A percentile compares a stretch with the other conserved stretches of the same genome.
Conservation (phyloP, 2,329 filamentous ascomycete genomes). For the Beauveria scarabaeidicola region DNA sequence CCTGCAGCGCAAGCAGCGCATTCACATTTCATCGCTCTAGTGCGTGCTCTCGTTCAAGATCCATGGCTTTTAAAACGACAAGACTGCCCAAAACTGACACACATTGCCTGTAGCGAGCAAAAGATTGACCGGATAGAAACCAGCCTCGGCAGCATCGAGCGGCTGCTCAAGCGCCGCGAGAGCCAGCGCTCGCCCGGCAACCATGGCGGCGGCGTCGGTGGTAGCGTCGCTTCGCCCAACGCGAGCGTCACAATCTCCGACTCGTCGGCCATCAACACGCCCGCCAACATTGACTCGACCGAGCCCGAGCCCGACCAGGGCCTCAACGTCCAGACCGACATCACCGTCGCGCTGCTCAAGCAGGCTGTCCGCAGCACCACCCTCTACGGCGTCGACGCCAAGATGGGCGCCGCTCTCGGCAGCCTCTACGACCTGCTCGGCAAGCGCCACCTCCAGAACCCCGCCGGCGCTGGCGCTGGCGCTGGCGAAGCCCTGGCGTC, state of each 20-base stretch:
- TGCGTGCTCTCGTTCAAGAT: constrained; percentile 24
- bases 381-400: constrained; percentile 35
- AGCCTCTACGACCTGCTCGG: constrained; percentile 44
- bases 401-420: constrained; percentile 45
- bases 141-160: constrained; percentile 36
- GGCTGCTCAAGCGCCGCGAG: constrained; percentile 30
- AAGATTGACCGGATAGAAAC: constrained; percentile 43
- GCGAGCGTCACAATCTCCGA: constrained; percentile 9
- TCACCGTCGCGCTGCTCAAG: constrained; percentile 46
- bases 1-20: constrained; percentile 45
- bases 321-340: constrained; percentile 41
- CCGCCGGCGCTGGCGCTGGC: not conserved
- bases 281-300: constrained; percentile 6
- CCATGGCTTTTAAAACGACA: not conserved
- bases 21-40: constrained; percentile 54
- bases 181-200: constrained; percentile 28
- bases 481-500: constrained; percentile 23
- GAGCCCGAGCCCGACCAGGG: constrained; percentile 28
- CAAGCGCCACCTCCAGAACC: constrained; percentile 31
- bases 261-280: constrained; percentile 9
- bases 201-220: constrained; percentile 30
- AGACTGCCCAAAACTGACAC: not conserved
- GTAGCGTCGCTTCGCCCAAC: constrained; percentile 15
- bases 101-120: constrained; percentile 33
- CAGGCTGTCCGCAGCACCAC: constrained; percentile 40